A percentile compares a stretch with the other conserved stretches of the same genome.
Conservation (phyloP, 495 filamentous ascomycete species). For the Daldinia caldariorum region DNA sequence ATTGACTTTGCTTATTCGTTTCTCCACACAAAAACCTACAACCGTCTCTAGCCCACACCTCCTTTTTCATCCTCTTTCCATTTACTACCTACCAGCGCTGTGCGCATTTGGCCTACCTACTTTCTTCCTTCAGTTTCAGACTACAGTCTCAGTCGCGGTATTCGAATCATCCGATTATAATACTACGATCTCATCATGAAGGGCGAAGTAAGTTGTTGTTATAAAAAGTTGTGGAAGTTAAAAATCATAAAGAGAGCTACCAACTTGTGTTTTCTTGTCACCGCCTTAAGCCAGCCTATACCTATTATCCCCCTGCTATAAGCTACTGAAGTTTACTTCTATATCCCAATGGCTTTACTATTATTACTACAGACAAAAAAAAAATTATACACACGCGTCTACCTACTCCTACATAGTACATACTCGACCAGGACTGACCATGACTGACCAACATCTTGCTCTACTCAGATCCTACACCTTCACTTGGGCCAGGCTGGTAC, state of each 20-base stretch:
- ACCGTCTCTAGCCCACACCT: constrained; percentile 33
- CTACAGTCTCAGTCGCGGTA: constrained; percentile 35
- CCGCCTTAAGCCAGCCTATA: neutral
- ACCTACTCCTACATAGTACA: too few species aligned
- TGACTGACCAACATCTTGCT: constrained; percentile 25
- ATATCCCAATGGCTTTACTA: constrained; percentile 14
- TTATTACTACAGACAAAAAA: neutral
- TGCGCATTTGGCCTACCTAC: constrained; percentile 38
- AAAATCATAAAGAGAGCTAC: constrained; percentile 9
- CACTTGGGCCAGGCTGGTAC: constrained; percentile 93
- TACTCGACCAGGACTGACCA: constrained; percentile 8
- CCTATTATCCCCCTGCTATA: neutral
- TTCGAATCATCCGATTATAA: constrained; percentile 32
- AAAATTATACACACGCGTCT: constrained; percentile 2
- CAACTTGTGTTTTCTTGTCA: neutral
- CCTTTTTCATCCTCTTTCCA: constrained; percentile 42
- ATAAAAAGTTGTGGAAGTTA: constrained; percentile 8
- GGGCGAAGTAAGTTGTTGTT: constrained; percentile 51
- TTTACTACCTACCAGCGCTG: constrained; percentile 36
- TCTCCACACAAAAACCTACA: constrained; percentile 42
- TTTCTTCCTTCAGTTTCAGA: constrained; percentile 37
- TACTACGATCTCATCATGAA: constrained; percentile 48
- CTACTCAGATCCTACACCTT: constrained; percentile 79
- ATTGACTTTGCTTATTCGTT: too few species aligned
- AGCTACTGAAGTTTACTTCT: constrained; percentile 12